Conservation (phyloP, 169 alveolate genomes). For the Plasmodium fragile region DNA sequence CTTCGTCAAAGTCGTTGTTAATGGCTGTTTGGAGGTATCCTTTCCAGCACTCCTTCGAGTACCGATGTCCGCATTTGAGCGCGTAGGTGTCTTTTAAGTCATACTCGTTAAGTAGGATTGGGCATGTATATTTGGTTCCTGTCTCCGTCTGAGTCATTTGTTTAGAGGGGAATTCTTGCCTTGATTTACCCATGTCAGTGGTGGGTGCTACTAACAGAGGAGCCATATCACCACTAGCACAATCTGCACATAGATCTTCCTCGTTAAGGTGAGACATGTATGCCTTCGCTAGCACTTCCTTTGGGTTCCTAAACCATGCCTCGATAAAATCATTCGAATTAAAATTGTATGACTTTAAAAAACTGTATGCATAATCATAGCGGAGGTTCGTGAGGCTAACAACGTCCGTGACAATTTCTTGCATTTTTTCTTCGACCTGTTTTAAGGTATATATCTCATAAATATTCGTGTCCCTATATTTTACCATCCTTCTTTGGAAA, state of each 20-base stretch:
- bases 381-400: slow-evolving; percentile 10
- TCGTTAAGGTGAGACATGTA: slow-evolving; percentile 9
- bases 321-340: slow-evolving; percentile 40
- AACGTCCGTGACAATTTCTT: slow-evolving; percentile 16
- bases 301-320: slow-evolving; percentile 45
- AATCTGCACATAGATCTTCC: slow-evolving; percentile 2
- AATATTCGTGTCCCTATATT: slow-evolving; percentile 13
- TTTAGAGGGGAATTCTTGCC: not conserved
- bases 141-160: not conserved
- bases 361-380: slow-evolving; percentile 43
- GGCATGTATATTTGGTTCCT: slow-evolving; percentile 21
- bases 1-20: slow-evolving; percentile 27
- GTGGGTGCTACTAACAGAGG: not conserved
- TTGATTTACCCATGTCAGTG: not conserved
- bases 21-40: slow-evolving; percentile 33
- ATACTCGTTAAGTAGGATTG: slow-evolving; percentile 21
- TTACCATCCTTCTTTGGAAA: slow-evolving; percentile 22
- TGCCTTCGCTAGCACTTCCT: slow-evolving; percentile 17
- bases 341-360: slow-evolving; percentile 38
- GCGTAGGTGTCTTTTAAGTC: slow-evolving; percentile 28
- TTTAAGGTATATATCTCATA: slow-evolving; percentile 20
- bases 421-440: slow-evolving; percentile 27
- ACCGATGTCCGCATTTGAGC: slow-evolving; percentile 50
- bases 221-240: not conserved
- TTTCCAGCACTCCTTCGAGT: slow-evolving; percentile 43